Conservation (phyloP, 1,139 yeast species). For the Sugiyamaella novakii region DNA sequence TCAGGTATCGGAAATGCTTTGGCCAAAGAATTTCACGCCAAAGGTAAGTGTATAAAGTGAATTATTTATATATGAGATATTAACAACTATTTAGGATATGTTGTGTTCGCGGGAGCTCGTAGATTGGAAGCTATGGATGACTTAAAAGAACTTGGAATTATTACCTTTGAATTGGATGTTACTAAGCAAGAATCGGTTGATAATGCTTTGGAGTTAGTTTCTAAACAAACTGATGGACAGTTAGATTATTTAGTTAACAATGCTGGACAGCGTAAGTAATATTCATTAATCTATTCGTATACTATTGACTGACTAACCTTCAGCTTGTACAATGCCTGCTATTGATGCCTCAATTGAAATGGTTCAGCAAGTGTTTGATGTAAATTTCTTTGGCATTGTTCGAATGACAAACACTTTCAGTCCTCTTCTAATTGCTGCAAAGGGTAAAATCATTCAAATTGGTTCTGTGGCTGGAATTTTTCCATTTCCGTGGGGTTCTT, state of each 20-base stretch:
- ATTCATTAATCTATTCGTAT: not conserved
- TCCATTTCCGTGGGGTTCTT: slow-evolving; percentile 71
- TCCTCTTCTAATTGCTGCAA: slow-evolving; percentile 60
- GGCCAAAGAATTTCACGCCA: slow-evolving; percentile 62
- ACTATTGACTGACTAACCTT: slow-evolving; percentile 23
- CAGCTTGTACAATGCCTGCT: slow-evolving; percentile 71
- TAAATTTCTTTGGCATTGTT: slow-evolving; percentile 71
- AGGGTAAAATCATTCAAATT: slow-evolving; percentile 73
- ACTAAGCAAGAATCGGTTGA: slow-evolving; percentile 54
- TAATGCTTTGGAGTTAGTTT: slow-evolving; percentile 48
- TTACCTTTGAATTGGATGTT: slow-evolving; percentile 54
- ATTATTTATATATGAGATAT: no score
- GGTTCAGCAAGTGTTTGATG: slow-evolving; percentile 58
- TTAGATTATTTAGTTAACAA: slow-evolving; percentile 68
- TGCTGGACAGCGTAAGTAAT: slow-evolving; percentile 49
- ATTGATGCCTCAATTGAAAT: slow-evolving; percentile 63
- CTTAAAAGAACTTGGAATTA: slow-evolving; percentile 46
- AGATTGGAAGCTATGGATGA: slow-evolving; percentile 64
- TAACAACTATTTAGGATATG: slow-evolving; percentile 50
- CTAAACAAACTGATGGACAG: slow-evolving; percentile 48
- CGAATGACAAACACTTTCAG: slow-evolving; percentile 62
- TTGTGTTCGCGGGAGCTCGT: slow-evolving; percentile 75
- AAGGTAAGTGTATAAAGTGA: slow-evolving; percentile 36
- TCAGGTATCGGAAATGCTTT: slow-evolving; percentile 77
- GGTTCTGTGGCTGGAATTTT: slow-evolving; percentile 70